Evolutionary conservation across 306 rosid genomes (phyloP).

Genomic region (Trifolium repens): DNA sequence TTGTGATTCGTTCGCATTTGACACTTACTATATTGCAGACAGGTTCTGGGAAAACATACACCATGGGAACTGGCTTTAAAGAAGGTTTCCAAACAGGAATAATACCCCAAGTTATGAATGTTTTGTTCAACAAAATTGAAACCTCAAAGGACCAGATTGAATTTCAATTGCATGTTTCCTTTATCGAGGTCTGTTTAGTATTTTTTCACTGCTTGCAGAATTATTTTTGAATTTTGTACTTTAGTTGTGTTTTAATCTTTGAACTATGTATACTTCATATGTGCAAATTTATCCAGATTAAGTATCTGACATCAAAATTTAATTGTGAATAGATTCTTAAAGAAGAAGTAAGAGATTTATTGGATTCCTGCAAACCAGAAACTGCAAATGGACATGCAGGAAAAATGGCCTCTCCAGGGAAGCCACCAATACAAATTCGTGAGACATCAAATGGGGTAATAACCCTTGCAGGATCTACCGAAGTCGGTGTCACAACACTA

Average conservation of each 20-base stretch:
- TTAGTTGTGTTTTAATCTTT: conserved; percentile 29
- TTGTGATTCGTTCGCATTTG: conserved; percentile 42
- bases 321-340: conserved; percentile 77
- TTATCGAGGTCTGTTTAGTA: conserved; percentile 79
- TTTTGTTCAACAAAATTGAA: conserved; percentile 83
- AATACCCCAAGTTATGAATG: conserved; percentile 92
- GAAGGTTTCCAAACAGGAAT: conserved; percentile 87
- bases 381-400: conserved; percentile 81
- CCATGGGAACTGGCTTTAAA: conserved; percentile 98
- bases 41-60: conserved; percentile 98
- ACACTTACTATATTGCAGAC: conserved; percentile 76
- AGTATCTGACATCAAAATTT: conserved; percentile 48
- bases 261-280: conserved; percentile 24
- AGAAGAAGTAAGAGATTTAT: conserved; percentile 97
- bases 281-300: conserved; percentile 37
- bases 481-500: conserved; percentile 77
- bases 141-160: conserved; percentile 79
- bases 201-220: conserved; percentile 25
- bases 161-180: conserved; percentile 95
- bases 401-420: conserved; percentile 74
- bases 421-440: conserved; percentile 97
- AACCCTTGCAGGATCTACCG: conserved; percentile 97
- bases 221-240: conserved; percentile 43
- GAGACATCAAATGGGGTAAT: conserved; percentile 98
- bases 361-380: conserved; percentile 87